Evolutionary conservation across 163 green algal genomes (phyloP).

Genomic region (Prototheca wickerhamii): DNA sequence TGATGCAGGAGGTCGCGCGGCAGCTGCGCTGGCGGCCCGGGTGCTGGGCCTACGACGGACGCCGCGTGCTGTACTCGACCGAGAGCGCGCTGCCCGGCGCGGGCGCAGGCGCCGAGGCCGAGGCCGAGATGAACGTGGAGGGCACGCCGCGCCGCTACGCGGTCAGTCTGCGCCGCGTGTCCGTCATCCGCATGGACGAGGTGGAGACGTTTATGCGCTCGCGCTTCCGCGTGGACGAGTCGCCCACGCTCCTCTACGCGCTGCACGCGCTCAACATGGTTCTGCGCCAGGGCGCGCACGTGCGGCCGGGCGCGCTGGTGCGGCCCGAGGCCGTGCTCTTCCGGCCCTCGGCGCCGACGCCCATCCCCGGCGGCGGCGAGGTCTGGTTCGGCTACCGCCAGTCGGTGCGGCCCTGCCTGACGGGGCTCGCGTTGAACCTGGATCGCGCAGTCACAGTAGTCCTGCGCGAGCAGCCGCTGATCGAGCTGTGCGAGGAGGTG

Average conservation of each 20-base stretch:
- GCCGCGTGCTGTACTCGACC: constrained; percentile 51
- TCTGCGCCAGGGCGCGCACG: constrained; percentile 25
- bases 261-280: constrained; percentile 50
- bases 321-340: constrained; percentile 47
- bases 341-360: constrained; percentile 11
- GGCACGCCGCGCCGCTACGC: constrained; percentile 1
- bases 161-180: constrained; percentile 15
- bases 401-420: constrained; percentile 30
- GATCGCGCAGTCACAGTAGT: constrained; percentile 45
- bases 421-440: constrained; percentile 44
- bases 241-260: constrained; percentile 35
- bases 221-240: constrained; percentile 10
- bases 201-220: constrained; percentile 1
- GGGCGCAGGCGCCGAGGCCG: background rate
- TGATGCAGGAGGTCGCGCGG: constrained; percentile 24
- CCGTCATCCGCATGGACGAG: constrained; percentile 9
- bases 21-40: constrained; percentile 31
- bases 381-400: constrained; percentile 48
- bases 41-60: constrained; percentile 47
- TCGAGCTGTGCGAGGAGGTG: constrained; percentile 4
- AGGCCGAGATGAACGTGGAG: constrained; percentile 8
- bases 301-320: constrained; percentile 22
- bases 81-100: constrained; percentile 15
- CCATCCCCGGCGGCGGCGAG: constrained; percentile 25
- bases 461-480: constrained; percentile 21